A percentile compares a stretch with the other conserved stretches of the same genome.
Evolutionary conservation across 1,139 yeast genomes (phyloP).

Genomic region (Ashbya aceris): DNA sequence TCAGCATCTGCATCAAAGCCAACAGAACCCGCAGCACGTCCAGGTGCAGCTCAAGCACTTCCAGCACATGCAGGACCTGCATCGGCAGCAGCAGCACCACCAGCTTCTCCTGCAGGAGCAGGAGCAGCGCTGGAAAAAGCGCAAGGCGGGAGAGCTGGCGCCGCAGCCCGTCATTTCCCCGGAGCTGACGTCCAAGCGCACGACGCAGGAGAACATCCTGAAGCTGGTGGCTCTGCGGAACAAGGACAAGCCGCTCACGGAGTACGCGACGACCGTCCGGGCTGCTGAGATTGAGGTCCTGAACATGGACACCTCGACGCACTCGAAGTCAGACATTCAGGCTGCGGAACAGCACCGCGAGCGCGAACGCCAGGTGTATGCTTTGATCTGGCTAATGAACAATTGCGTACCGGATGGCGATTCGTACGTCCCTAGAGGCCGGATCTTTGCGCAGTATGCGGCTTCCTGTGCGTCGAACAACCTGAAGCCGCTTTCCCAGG

Average conservation of each 20-base stretch:
- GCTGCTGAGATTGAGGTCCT: constrained; percentile 26
- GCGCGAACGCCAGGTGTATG: constrained; percentile 67
- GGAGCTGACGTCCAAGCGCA: constrained; percentile 10
- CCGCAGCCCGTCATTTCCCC: constrained; percentile 40
- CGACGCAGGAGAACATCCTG: constrained; percentile 25
- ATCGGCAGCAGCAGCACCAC: constrained; percentile 7
- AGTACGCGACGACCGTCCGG: constrained; percentile 25
- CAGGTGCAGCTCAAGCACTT: constrained; percentile 6
- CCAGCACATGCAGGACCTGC: constrained; percentile 3
- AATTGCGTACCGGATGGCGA: constrained; percentile 56
- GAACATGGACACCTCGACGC: constrained; percentile 22
- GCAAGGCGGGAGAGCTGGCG: constrained; percentile 41
- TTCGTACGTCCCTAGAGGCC: constrained; percentile 74
- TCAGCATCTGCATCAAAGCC: constrained; percentile 9
- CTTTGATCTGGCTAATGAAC: constrained; percentile 69
- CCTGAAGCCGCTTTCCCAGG: constrained; percentile 71
- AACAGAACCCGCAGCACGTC: constrained; percentile 14
- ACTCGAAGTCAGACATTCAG: constrained; percentile 25
- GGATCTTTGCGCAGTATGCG: constrained; percentile 74
- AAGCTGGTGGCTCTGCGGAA: constrained; percentile 24
- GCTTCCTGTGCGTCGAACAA: constrained; percentile 59
- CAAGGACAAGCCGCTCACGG: constrained; percentile 21
- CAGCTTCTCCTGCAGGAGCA: constrained; percentile 6
- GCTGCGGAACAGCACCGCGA: constrained; percentile 38
- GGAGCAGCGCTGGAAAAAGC: constrained; percentile 6